A percentile compares a stretch with the other conserved stretches of the same genome.
Conservation (phyloP, 2,329 filamentous ascomycete genomes). For the Pyricularia pennisetigena region DNA sequence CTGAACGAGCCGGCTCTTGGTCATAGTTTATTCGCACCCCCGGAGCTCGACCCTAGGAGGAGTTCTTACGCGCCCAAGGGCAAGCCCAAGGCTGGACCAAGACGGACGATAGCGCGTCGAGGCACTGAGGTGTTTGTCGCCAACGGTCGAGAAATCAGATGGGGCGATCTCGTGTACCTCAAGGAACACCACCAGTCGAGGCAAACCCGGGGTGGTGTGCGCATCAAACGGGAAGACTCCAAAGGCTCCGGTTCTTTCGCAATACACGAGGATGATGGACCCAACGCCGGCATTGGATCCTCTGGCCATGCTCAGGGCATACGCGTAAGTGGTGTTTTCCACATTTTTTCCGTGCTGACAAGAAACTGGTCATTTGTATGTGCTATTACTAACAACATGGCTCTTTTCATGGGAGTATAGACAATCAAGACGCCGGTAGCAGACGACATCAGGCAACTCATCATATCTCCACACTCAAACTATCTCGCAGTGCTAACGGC, state of each 20-base stretch:
- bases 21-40: conserved; percentile 62
- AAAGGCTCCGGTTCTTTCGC: conserved; percentile 20
- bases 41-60: conserved; percentile 21
- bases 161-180: conserved; percentile 74
- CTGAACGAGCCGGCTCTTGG: conserved; percentile 70
- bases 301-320: conserved; percentile 29
- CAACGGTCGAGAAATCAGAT: conserved; percentile 81
- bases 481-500: conserved; percentile 79
- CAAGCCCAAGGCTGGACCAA: conserved; percentile 36
- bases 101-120: conserved; percentile 64
- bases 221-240: conserved; percentile 40
- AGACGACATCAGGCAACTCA: conserved; percentile 74
- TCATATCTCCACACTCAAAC: conserved; percentile 72
- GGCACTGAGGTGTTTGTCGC: conserved; percentile 86
- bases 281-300: conserved; percentile 16
- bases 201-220: conserved; percentile 16
- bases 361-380: neutral
- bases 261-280: conserved; percentile 5
- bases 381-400: neutral
- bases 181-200: conserved; percentile 51
- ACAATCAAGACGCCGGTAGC: conserved; percentile 68
- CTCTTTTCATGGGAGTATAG: conserved; percentile 28
- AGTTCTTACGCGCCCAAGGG: conserved; percentile 27
- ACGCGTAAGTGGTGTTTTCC: conserved; percentile 27
- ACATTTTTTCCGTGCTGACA: conserved; percentile 7